Evolutionary conservation across 257 asterid genomes (phyloP).

Genomic region (Capsicum pubescens): DNA sequence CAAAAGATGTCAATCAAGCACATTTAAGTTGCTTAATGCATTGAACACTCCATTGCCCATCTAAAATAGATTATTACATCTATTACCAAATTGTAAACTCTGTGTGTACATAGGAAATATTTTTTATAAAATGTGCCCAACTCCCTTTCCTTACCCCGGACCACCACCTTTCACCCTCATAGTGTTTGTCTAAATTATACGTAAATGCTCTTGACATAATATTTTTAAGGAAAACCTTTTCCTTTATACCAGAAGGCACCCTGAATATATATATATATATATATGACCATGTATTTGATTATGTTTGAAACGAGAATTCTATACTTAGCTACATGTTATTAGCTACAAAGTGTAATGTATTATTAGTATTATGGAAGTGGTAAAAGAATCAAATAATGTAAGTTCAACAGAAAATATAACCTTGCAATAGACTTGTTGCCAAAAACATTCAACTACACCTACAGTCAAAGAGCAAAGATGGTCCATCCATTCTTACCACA

Average conservation of each 20-base stretch:
- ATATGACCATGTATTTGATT: background rate
- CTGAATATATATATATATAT: background rate
- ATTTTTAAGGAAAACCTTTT: no score
- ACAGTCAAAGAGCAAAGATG: background rate
- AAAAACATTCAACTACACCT: background rate
- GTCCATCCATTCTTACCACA: background rate
- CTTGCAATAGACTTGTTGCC: background rate
- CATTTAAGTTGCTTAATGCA: background rate
- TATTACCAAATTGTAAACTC: background rate
- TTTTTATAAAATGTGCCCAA: background rate
- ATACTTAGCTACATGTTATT: background rate
- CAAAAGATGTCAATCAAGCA: background rate
- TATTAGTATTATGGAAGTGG: background rate
- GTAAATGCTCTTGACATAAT: background rate
- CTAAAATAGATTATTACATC: background rate
- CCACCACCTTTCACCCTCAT: background rate
- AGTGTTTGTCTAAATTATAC: background rate
- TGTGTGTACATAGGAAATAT: background rate
- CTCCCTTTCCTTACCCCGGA: background rate
- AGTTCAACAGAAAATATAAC: background rate
- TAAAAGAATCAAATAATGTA: background rate
- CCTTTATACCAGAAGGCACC: no score
- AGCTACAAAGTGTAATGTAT: background rate
- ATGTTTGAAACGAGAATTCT: background rate
- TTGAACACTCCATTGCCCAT: background rate